phyloP scores from a whole-genome alignment of 306 rosid genomes.

The Geum urbanum region DNA sequence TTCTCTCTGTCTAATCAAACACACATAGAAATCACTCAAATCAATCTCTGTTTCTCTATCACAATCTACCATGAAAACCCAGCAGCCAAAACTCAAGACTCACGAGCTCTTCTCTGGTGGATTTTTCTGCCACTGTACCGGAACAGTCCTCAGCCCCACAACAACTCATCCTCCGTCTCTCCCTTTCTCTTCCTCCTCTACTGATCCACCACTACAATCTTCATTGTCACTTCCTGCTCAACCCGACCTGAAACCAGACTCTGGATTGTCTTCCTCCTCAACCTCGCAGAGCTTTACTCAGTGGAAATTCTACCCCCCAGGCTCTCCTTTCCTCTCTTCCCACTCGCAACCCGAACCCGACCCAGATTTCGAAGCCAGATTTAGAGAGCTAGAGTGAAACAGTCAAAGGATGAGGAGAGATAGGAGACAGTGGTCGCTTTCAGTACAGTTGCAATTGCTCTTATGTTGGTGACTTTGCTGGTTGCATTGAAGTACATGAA shows the following conservation, averaged over 20 bases:
- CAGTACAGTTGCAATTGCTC: no score
- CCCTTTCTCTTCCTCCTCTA: slow-evolving; percentile 27
- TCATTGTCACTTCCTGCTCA: slow-evolving; percentile 21
- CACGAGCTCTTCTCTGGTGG: slow-evolving; percentile 77
- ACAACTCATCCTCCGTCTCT: slow-evolving; percentile 44
- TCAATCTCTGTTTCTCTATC: no score
- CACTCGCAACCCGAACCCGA: slow-evolving; percentile 18
- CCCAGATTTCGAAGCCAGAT: not conserved
- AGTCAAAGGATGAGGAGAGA: no score
- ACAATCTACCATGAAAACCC: slow-evolving; percentile 48
- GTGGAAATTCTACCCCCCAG: slow-evolving; percentile 78
- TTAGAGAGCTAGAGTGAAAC: no score
- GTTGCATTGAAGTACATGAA: no score
- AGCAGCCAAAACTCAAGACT: slow-evolving; percentile 84
- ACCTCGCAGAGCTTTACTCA: slow-evolving; percentile 94
- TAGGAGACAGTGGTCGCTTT: no score
- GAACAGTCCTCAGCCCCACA: slow-evolving; percentile 77
- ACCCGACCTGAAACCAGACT: slow-evolving; percentile 31
- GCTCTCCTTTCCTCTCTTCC: slow-evolving; percentile 22
- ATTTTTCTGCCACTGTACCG: slow-evolving; percentile 87
- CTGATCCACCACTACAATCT: slow-evolving; percentile 18
- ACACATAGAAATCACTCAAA: no score
- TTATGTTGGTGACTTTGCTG: no score
- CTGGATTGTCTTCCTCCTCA: slow-evolving; percentile 65
- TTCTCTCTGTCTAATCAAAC: not conserved